phyloP scores from a whole-genome alignment of 1,284 basidiomycete species.

The Somion occarium region DNA sequence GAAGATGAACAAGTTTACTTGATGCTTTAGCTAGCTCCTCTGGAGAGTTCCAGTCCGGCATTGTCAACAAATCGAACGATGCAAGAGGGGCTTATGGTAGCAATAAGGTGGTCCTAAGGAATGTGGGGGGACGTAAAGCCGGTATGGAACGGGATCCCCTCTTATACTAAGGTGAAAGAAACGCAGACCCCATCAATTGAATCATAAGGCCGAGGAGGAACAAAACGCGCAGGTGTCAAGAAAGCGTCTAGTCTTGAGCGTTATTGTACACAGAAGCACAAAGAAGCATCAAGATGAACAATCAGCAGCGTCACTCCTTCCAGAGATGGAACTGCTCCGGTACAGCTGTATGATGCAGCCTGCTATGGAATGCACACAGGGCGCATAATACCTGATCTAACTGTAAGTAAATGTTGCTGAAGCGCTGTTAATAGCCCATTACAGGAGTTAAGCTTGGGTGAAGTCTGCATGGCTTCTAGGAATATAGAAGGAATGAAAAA shows the following conservation, averaged over 20 bases:
- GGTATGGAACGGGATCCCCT: neutral
- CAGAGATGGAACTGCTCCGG: no score
- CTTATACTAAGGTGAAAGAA: neutral
- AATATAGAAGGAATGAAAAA: no score
- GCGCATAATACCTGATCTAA: no score
- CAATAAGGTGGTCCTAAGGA: neutral
- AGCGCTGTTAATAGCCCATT: no score
- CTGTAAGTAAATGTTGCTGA: no score
- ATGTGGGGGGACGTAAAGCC: neutral
- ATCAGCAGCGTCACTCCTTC: no score
- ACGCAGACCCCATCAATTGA: neutral
- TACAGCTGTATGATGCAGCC: no score
- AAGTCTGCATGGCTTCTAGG: no score
- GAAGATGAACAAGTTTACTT: neutral
- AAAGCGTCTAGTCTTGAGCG: neutral
- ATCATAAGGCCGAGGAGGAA: neutral
- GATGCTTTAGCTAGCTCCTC: neutral
- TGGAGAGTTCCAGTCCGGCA: slow-evolving; percentile 4
- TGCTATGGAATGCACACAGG: no score
- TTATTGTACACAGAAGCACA: no score
- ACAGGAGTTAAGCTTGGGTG: no score
- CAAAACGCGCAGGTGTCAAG: neutral
- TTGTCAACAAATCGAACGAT: neutral
- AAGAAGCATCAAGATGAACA: no score
- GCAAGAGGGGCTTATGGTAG: neutral